Conservation (phyloP, 2,329 filamentous ascomycete genomes). For the Phyllosticta ampelicida region DNA sequence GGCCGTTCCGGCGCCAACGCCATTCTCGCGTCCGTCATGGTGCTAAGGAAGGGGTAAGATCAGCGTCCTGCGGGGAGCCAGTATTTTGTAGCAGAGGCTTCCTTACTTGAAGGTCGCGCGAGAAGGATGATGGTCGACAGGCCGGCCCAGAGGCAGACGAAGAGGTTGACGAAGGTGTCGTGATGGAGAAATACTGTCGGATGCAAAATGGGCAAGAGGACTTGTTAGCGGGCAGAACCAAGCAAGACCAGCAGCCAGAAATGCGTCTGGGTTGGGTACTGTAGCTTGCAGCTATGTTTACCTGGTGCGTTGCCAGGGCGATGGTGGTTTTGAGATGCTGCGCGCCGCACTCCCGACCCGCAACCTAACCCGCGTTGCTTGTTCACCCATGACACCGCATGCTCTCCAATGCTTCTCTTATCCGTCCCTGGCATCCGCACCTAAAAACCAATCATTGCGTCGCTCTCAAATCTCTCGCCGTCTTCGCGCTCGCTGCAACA, state of each 20-base stretch:
- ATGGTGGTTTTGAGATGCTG: not conserved
- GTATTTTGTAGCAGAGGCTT: not conserved
- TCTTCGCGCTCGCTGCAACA: not conserved
- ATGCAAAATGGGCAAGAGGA: not conserved
- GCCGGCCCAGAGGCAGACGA: not conserved
- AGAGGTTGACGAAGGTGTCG: not conserved
- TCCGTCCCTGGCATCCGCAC: not conserved
- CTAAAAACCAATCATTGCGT: not conserved
- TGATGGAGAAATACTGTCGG: not conserved
- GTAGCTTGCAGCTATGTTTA: not conserved
- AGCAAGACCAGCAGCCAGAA: not conserved
- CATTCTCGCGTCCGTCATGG: slow-evolving; percentile 5
- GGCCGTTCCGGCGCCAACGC: slow-evolving; percentile 8
- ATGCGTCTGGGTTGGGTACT: not conserved
- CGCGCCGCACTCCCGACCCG: not conserved
- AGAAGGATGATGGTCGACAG: not conserved
- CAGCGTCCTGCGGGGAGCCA: not conserved
- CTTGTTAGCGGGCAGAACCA: not conserved
- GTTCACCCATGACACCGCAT: not conserved
- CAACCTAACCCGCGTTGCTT: not conserved
- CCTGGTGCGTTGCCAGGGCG: not conserved
- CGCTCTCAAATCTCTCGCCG: not conserved
- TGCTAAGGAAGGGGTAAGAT: not conserved
- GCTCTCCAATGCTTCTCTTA: not conserved
- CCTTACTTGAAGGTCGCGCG: not conserved